Base-by-base conservation (phyloP, 1,139 yeast species). In the Taphrina deformans region DNA sequence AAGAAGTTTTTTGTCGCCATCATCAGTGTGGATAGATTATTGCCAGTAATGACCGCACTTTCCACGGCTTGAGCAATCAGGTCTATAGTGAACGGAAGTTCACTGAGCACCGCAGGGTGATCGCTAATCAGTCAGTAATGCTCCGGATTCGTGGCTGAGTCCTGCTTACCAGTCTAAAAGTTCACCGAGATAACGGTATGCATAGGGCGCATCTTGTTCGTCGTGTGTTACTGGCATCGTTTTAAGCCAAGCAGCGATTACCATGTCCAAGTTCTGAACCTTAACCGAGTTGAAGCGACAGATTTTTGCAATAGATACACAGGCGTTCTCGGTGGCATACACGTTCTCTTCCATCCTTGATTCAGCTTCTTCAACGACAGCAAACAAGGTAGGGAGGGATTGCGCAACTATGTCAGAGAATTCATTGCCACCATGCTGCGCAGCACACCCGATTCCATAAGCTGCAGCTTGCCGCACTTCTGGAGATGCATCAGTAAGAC, bases 401-500 rank as follows among this genome's bases (percentile, higher is more conserved):
- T 87, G 83, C 31, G 89, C 75, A 66, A 88, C 84, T 66, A 88
- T 82, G 35, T 86, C 86, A 18, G 82, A 80, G 73, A 85, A 90
- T 7, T 79, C 76, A 6, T 79, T 79, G 21, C 93, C 91, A 6
- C 92, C 92, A 71, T 82, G 79, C 74, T 88, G 91, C 5, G 96
- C 97, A 67, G 96, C 89, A 52, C 83, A 85, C 31, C 99, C 98
- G 66, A 92, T 85, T 40, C 89, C 85, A 71, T 86, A 87, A 1
- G 96, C 85, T 4, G 97, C 91, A 16, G 90, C 91, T 77, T 93
- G 97, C 72, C 98, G 87, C 40, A 92, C 81, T 9, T 86, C 82
- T 1, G 96, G 86, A 67, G 88, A 89, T 16, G 53, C 29, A 44
- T 82, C 85, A 69, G 52, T 80, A 65, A 93, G 78, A 1, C 88